Evolutionary conservation across 2,329 filamentous ascomycete genomes (phyloP).

Genomic region (Cryphonectria parasitica): DNA sequence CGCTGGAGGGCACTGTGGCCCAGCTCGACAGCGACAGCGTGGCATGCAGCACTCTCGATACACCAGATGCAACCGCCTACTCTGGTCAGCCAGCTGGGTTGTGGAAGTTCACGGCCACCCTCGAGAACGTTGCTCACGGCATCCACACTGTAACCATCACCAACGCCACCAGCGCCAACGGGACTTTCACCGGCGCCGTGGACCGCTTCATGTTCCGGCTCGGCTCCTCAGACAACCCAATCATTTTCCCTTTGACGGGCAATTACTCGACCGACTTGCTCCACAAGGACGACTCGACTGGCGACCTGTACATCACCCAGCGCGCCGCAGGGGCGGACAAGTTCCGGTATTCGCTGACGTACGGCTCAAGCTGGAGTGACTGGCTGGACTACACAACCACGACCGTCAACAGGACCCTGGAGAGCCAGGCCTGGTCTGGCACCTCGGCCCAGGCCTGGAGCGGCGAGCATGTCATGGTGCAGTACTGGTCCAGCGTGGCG

Average conservation of each 20-base stretch:
- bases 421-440: slow-evolving; percentile 61
- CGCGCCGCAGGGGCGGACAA: slow-evolving; percentile 63
- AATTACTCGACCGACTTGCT: slow-evolving; percentile 63
- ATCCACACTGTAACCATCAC: slow-evolving; percentile 61
- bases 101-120: slow-evolving; percentile 57
- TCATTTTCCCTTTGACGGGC: slow-evolving; percentile 58
- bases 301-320: slow-evolving; percentile 55
- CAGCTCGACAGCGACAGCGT: slow-evolving; percentile 49
- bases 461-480: slow-evolving; percentile 51
- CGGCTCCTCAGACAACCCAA: slow-evolving; percentile 60
- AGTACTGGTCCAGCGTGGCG: slow-evolving; percentile 64
- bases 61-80: slow-evolving; percentile 37
- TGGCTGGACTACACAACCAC: slow-evolving; percentile 61
- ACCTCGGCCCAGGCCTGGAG: slow-evolving; percentile 19
- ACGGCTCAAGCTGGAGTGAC: slow-evolving; percentile 60
- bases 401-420: slow-evolving; percentile 48
- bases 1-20: slow-evolving; percentile 47
- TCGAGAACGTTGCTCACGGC: slow-evolving; percentile 63
- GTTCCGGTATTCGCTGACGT: slow-evolving; percentile 66
- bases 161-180: slow-evolving; percentile 52
- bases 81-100: slow-evolving; percentile 57
- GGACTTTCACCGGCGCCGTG: slow-evolving; percentile 52
- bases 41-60: slow-evolving; percentile 47
- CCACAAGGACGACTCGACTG: slow-evolving; percentile 36
- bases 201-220: slow-evolving; percentile 67